Percentiles rank a stretch among this genome's conserved stretches.
Conservation (phyloP, 179 eudicot species). For the Silene noctiflora region DNA sequence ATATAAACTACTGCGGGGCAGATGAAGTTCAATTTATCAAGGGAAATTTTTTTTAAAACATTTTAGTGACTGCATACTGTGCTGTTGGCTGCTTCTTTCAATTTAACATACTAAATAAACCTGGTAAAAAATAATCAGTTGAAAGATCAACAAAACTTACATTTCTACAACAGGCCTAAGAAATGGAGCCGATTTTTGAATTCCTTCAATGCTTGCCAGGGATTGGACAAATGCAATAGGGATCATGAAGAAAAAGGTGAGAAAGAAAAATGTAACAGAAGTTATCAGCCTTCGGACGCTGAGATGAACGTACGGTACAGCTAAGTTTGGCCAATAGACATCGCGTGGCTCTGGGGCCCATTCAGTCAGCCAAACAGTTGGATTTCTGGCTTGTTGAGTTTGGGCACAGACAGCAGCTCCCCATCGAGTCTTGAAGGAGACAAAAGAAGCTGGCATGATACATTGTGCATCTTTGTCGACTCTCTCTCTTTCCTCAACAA, state of each 20-base stretch:
- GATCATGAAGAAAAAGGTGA: constrained; percentile 88
- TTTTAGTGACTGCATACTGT: no score
- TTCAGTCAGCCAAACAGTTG: constrained; percentile 61
- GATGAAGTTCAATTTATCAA: no score
- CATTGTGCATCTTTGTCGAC: constrained; percentile 48
- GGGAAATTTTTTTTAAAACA: no score
- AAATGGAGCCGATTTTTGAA: constrained; percentile 59
- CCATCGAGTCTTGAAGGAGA: constrained; percentile 79
- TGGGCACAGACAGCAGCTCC: constrained; percentile 91
- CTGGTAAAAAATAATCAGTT: neutral
- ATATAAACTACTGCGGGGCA: no score
- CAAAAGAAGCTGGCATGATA: constrained; percentile 79
- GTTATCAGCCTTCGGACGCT: constrained; percentile 66
- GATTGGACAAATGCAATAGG: constrained; percentile 86
- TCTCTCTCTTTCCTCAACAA: constrained; percentile 65
- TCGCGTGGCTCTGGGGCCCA: constrained; percentile 84
- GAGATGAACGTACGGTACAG: constrained; percentile 85
- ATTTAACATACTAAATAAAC: no score
- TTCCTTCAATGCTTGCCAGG: constrained; percentile 79
- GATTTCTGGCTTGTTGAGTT: constrained; percentile 75
- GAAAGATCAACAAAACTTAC: constrained; percentile 45
- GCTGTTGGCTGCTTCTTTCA: no score
- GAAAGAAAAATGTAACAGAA: constrained; percentile 80
- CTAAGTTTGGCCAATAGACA: constrained; percentile 65
- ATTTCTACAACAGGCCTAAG: constrained; percentile 51